phyloP scores from a whole-genome alignment of 768 basidiomycete genomes.

The Russula abietina region DNA sequence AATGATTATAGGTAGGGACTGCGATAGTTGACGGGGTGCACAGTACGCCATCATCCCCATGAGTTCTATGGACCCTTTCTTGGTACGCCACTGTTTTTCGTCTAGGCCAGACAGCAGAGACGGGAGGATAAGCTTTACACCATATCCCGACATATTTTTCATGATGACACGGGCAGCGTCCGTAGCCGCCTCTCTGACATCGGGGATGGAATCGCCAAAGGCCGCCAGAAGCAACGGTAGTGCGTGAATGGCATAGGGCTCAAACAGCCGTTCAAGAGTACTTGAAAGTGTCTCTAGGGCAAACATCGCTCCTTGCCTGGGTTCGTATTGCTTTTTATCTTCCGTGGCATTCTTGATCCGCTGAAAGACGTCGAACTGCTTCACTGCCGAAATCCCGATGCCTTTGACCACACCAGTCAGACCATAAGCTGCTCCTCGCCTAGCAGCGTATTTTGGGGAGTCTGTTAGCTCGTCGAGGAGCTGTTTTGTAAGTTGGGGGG shows the following conservation, averaged over 20 bases:
- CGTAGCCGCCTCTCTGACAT: constrained; percentile 90
- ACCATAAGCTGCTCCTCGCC: constrained; percentile 98
- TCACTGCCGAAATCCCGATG: constrained; percentile 79
- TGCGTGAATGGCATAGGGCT: constrained; percentile 83
- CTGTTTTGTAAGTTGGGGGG: constrained; percentile 61
- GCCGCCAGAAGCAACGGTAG: constrained; percentile 75
- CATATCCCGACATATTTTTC: constrained; percentile 90
- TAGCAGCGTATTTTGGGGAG: constrained; percentile 79
- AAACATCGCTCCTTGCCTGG: constrained; percentile 91
- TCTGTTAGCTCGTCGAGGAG: constrained; percentile 73
- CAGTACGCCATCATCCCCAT: constrained; percentile 99
- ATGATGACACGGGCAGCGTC: constrained; percentile 93
- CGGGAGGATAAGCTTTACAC: constrained; percentile 91
- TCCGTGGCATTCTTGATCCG: constrained; percentile 71
- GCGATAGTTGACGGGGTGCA: constrained; percentile 88
- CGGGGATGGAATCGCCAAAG: constrained; percentile 81
- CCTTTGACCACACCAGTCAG: constrained; percentile 90
- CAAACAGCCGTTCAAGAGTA: constrained; percentile 84
- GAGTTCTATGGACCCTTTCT: constrained; percentile 94
- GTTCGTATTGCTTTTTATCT: constrained; percentile 83
- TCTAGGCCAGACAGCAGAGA: constrained; percentile 85
- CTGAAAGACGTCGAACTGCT: constrained; percentile 72
- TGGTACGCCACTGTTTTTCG: constrained; percentile 98
- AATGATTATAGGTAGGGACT: constrained; percentile 93
- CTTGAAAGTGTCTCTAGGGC: constrained; percentile 87